A percentile compares a stretch with the other conserved stretches of the same genome.
Evolutionary conservation across 2,329 filamentous ascomycete genomes (phyloP).

Genomic region (Alternaria sp.): DNA sequence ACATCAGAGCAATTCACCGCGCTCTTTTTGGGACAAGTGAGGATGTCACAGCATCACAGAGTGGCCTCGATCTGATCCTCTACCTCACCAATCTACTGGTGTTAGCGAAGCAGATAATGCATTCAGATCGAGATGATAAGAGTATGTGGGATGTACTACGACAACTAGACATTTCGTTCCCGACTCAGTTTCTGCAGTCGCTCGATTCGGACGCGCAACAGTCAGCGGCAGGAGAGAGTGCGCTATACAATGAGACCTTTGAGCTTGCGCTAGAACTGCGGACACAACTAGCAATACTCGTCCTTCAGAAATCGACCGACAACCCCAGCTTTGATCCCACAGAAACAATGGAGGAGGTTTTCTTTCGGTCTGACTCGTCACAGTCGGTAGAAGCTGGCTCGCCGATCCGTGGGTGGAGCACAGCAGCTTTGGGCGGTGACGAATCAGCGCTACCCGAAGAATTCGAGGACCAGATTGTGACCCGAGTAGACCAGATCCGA

Average conservation of each 20-base stretch:
- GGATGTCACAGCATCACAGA: conserved; percentile 19
- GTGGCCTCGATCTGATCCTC: conserved; percentile 50
- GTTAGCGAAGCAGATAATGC: conserved; percentile 49
- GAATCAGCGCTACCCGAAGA: conserved; percentile 45
- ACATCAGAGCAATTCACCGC: conserved; percentile 46
- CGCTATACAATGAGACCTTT: conserved; percentile 53
- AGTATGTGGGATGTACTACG: conserved; percentile 39
- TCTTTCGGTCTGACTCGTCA: conserved; percentile 41
- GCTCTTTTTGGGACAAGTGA: conserved; percentile 45
- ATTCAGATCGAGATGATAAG: conserved; percentile 33
- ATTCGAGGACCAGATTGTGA: conserved; percentile 43
- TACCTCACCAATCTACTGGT: conserved; percentile 54
- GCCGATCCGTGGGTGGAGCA: conserved; percentile 43
- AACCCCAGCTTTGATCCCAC: conserved; percentile 49
- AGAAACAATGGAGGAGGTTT: conserved; percentile 49
- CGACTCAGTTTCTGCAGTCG: conserved; percentile 39
- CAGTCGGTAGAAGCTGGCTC: conserved; percentile 7
- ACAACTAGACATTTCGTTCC: conserved; percentile 45
- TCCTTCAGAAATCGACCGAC: conserved; percentile 44
- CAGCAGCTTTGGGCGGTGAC: conserved; percentile 47
- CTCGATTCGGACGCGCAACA: conserved; percentile 16
- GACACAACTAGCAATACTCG: conserved; percentile 60
- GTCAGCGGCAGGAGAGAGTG: conserved; percentile 47
- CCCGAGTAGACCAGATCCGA: conserved; percentile 50
- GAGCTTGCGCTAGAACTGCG: conserved; percentile 60